A percentile compares a stretch with the other conserved stretches of the same genome.
Conservation (phyloP, 164 flowering plant genomes). For the Malania oleifera region DNA sequence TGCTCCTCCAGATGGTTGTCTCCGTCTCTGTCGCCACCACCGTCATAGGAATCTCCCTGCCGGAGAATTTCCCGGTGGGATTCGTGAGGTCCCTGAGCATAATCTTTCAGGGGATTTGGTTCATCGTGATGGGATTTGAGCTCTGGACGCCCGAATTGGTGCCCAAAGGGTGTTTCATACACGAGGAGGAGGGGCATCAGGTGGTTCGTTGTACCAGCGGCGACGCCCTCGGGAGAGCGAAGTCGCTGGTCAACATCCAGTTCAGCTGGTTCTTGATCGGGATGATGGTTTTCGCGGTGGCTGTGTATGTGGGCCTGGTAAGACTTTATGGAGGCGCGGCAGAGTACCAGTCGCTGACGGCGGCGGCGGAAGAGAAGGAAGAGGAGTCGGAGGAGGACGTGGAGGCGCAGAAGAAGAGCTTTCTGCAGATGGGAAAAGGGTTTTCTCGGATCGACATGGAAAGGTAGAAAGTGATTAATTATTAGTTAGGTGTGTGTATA, state of each 20-base stretch:
- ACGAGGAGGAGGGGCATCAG: constrained; percentile 51
- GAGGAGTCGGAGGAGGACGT: constrained; percentile 22
- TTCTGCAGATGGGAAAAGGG: constrained; percentile 34
- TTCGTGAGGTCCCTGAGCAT: constrained; percentile 68
- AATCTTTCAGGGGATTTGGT: constrained; percentile 69
- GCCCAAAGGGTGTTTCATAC: constrained; percentile 59
- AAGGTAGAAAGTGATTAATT: constrained; percentile 23
- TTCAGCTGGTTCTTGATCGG: constrained; percentile 60
- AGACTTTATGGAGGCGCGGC: constrained; percentile 23
- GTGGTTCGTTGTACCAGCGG: no score
- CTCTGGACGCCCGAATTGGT: constrained; percentile 65
- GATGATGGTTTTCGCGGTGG: constrained; percentile 29
- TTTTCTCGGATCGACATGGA: constrained; percentile 30
- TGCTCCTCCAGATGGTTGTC: constrained; percentile 1
- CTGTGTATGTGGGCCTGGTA: constrained; percentile 32
- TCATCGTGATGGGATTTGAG: constrained; percentile 63
- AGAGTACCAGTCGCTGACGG: constrained; percentile 26
- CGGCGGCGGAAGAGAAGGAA: constrained; percentile 18
- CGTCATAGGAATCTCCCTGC: constrained; percentile 44
- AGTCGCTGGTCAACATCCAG: no score
- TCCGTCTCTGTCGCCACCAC: constrained; percentile 23
- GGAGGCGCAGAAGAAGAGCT: constrained; percentile 25
- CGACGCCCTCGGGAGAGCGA: no score
- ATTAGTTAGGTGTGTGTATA: no score
- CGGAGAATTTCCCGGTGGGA: constrained; percentile 53